Conservation (phyloP, 2,329 filamentous ascomycete genomes). For the Stachybotrys echinatus region DNA sequence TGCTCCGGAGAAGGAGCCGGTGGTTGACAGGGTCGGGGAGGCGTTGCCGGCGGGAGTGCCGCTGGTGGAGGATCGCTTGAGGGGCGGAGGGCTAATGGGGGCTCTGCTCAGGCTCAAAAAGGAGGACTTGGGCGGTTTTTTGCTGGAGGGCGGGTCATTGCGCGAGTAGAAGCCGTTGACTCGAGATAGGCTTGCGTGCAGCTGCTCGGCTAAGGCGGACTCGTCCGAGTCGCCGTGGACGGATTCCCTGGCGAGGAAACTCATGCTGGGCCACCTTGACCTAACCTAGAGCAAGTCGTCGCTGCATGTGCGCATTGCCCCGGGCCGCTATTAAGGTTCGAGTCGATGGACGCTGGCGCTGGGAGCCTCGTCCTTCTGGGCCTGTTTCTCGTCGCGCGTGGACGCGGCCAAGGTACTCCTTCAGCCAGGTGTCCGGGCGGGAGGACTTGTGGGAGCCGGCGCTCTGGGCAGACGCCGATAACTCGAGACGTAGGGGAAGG, state of each 20-base stretch:
- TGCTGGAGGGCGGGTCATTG: background rate
- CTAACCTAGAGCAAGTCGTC: too few species aligned
- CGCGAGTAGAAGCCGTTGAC: background rate
- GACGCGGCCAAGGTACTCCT: too few species aligned
- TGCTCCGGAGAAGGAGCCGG: background rate
- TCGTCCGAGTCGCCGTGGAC: background rate
- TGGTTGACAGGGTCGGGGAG: background rate
- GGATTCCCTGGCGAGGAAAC: background rate
- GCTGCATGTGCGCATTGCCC: background rate
- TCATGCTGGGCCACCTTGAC: background rate
- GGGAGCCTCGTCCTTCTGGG: too few species aligned
- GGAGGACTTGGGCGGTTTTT: background rate
- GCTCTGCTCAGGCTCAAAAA: conserved; percentile 6
- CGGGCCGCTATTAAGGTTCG: background rate
- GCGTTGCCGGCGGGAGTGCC: conserved; percentile 1
- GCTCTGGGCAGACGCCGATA: too few species aligned
- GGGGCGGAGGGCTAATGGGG: conserved; percentile 22
- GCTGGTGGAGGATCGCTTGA: conserved; percentile 13
- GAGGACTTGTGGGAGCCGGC: too few species aligned
- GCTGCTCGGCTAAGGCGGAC: background rate
- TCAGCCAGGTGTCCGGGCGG: too few species aligned
- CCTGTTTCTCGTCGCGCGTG: too few species aligned
- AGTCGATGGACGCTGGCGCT: background rate
- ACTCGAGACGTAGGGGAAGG: background rate
- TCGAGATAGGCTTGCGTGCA: background rate